Evolutionary conservation across 345 rosid species (phyloP), one percentile per base, ranked within the genome.

Genomic region (Crucihimalaya himalaica): DNA sequence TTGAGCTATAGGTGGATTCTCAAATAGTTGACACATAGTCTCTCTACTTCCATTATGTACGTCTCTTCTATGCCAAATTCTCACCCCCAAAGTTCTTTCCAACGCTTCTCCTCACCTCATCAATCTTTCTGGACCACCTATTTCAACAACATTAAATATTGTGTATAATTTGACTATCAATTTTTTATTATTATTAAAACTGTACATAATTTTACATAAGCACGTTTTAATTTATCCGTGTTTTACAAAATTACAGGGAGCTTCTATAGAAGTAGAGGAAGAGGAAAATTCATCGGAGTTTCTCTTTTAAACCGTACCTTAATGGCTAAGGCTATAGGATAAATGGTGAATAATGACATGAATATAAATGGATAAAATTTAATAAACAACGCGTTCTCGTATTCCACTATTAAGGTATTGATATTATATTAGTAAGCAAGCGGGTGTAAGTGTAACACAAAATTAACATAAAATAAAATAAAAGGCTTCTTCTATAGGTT

Each of bases 401-500:
- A 53, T 23, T 23, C 60, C 68, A 48, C 55, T 21, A 20, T 23
- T 16, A 68, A 42, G 42, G 55, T 20, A 55, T 53, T 63, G 5
- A 53, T 43, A 60, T 20, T 13, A 53, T 43, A 60, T 20, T 13
- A 37, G 48, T 35, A 55, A 56, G 55, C 61, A 28, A 60, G 65
- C 48, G 40, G 65, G 7, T 59, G 19, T 60, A 27, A 42, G 7
- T 59, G 19, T 60, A 27, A 42, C 1, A 23, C 4, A 63, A 18
- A 46, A 31, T n/a, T n/a, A n/a, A n/a, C n/a, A n/a, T 10, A 13
- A 31, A 68, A 45, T 9, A 56, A 18, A 48, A 37, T 28, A 20
- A 60, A 42, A 52, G 5, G 15, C 66, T 61, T 63, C 55, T 64
- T 74, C 48, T 68, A 64, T 70, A 61, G 81, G 82, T 85, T 80